Evolutionary conservation across 2,329 filamentous ascomycete genomes (phyloP).

Genomic region (Xylaria sp.): DNA sequence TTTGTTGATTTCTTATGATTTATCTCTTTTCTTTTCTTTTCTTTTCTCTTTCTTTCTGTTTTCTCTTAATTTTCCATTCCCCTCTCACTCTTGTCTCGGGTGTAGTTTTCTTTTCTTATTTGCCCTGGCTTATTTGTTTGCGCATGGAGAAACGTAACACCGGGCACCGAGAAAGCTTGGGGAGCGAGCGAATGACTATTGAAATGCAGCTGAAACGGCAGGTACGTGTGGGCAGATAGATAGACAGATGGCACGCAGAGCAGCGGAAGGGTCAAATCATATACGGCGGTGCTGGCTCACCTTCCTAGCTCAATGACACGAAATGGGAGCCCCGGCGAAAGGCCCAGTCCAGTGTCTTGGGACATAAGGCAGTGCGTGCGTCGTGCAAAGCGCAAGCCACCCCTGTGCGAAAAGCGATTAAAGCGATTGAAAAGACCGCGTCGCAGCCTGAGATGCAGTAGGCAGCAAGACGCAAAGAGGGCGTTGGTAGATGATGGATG

Average conservation of each 20-base stretch:
- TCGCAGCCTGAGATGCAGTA: background rate
- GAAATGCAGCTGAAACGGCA: slow-evolving; percentile 24
- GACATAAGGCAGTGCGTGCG: slow-evolving; percentile 17
- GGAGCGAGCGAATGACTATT: slow-evolving; percentile 16
- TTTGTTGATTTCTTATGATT: slow-evolving; percentile 46
- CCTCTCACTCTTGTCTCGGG: slow-evolving; percentile 37
- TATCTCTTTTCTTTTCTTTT: slow-evolving; percentile 40
- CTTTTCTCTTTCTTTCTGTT: slow-evolving; percentile 47
- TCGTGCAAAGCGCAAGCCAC: slow-evolving; percentile 4
- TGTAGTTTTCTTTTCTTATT: slow-evolving; percentile 54
- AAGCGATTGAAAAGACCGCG: background rate
- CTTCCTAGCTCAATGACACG: slow-evolving; percentile 44
- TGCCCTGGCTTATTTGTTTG: slow-evolving; percentile 48
- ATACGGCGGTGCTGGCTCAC: slow-evolving; percentile 48
- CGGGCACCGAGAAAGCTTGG: slow-evolving; percentile 23
- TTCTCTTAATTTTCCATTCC: background rate
- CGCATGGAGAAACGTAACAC: slow-evolving; percentile 15
- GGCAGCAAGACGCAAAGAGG: background rate
- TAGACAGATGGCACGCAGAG: slow-evolving; percentile 26
- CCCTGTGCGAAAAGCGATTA: slow-evolving; percentile 12
- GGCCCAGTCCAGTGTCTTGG: slow-evolving; percentile 21
- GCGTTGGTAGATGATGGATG: background rate
- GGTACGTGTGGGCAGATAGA: slow-evolving; percentile 13
- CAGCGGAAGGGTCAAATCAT: slow-evolving; percentile 40
- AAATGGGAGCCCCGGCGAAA: slow-evolving; percentile 20